These are phyloP conservation scores for Helotiales sp. DNA, from an alignment of 2,329 filamentous ascomycete species.

Conservation along the genomic window DNA sequence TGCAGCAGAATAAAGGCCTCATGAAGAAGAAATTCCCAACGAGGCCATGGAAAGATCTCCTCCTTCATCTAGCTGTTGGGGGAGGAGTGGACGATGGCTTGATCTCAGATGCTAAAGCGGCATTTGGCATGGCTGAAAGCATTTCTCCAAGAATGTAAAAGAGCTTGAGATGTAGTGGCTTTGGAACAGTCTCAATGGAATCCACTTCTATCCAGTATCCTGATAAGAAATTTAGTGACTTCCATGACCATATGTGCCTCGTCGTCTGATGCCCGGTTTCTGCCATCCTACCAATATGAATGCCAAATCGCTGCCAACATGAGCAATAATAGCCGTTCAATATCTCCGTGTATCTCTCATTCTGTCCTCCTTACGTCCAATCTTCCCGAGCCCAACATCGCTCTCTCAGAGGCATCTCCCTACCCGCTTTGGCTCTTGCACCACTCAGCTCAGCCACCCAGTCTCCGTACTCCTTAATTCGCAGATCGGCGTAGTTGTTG, in stretches of 20 bases:
- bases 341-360: background rate
- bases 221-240: no score
- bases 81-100: background rate
- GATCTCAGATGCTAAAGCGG: background rate
- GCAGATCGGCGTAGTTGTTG: background rate
- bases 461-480: background rate
- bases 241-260: no score
- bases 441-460: background rate
- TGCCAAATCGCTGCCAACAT: background rate
- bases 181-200: background rate
- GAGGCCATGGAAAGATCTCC: slow-evolving; percentile 2
- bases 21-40: slow-evolving; percentile 1
- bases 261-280: background rate
- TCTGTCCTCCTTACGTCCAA: background rate
- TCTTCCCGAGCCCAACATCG: background rate
- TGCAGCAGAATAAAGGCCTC: slow-evolving; percentile 1
- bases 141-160: slow-evolving; percentile 6
- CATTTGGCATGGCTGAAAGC: background rate
- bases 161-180: background rate
- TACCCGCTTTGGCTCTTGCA: background rate
- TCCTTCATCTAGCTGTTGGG: background rate
- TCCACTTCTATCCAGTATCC: no score
- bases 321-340: background rate
- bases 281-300: background rate
- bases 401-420: background rate